Conservation (phyloP, 176 grass and related monocot genomes). For the Oryza meridionalis region DNA sequence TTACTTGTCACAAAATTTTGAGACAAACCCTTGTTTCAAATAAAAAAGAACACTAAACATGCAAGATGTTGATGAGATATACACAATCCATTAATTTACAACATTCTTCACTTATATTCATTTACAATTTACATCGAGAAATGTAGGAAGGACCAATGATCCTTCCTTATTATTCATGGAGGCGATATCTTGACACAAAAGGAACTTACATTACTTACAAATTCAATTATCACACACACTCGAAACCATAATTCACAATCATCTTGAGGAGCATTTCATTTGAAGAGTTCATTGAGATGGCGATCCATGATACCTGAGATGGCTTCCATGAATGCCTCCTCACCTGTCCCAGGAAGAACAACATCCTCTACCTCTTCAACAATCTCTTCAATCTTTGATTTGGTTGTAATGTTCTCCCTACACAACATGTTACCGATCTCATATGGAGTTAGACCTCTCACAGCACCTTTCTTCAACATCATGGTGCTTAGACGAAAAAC, state of each 20-base stretch:
- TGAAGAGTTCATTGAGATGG: slow-evolving; percentile 37
- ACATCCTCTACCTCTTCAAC: slow-evolving; percentile 42
- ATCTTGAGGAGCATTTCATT: background rate
- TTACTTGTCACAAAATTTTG: background rate
- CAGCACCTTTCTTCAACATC: slow-evolving; percentile 59
- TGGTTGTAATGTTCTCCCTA: slow-evolving; percentile 49
- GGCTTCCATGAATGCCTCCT: slow-evolving; percentile 41
- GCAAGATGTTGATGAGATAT: background rate
- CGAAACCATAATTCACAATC: background rate
- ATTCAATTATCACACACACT: background rate
- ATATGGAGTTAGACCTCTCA: slow-evolving; percentile 46
- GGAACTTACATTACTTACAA: background rate
- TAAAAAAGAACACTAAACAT: background rate
- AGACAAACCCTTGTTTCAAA: background rate
- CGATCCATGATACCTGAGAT: slow-evolving; percentile 54
- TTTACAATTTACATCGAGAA: background rate
- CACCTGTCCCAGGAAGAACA: slow-evolving; percentile 47
- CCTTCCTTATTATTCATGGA: background rate
- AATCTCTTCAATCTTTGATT: slow-evolving; percentile 58
- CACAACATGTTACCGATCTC: slow-evolving; percentile 61
- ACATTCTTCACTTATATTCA: background rate
- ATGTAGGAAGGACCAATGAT: background rate
- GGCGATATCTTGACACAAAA: background rate
- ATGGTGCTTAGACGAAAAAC: slow-evolving; percentile 56
- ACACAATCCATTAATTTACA: background rate